A percentile compares a stretch with the other conserved stretches of the same genome.
Conservation (phyloP, 495 filamentous ascomycete genomes). For the Chlorociboria aeruginascens region DNA sequence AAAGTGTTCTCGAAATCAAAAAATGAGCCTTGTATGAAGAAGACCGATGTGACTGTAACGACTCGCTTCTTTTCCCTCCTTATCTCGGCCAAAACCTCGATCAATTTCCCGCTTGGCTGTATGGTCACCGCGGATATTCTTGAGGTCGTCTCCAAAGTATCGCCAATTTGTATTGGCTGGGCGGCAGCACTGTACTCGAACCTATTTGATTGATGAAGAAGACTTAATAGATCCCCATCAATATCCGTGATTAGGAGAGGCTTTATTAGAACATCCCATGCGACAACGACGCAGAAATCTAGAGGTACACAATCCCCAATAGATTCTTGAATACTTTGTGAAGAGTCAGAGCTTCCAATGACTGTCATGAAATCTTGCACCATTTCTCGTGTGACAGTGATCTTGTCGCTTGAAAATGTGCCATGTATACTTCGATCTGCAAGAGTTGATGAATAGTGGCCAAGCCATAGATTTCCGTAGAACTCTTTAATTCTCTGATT, state of each 20-base stretch:
- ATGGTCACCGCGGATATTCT: slow-evolving; percentile 94
- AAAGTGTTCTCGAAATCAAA: slow-evolving; percentile 87
- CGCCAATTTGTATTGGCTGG: slow-evolving; percentile 78
- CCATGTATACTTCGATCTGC: neutral
- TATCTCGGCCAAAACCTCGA: slow-evolving; percentile 91
- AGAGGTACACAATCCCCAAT: slow-evolving; percentile 89
- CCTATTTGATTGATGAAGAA: slow-evolving; percentile 89
- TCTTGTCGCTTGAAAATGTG: neutral
- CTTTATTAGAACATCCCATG: slow-evolving; percentile 96
- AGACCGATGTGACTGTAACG: neutral
- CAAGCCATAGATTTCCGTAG: neutral
- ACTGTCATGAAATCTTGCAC: slow-evolving; percentile 86
- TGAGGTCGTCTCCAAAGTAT: slow-evolving; percentile 78
- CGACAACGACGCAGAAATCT: slow-evolving; percentile 95
- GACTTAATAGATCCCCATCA: slow-evolving; percentile 81
- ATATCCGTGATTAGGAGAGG: slow-evolving; percentile 87
- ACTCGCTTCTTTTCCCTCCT: slow-evolving; percentile 39
- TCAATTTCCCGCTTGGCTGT: slow-evolving; percentile 94
- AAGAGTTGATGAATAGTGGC: neutral
- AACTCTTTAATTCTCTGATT: neutral
- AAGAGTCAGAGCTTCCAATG: slow-evolving; percentile 40
- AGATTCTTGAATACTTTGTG: slow-evolving; percentile 57
- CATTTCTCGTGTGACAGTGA: slow-evolving; percentile 64
- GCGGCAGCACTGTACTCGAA: slow-evolving; percentile 95
- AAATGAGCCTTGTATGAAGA: neutral